Evolutionary conservation across 2,329 filamentous ascomycete genomes (phyloP).

Genomic region (Alternaria gaisen): DNA sequence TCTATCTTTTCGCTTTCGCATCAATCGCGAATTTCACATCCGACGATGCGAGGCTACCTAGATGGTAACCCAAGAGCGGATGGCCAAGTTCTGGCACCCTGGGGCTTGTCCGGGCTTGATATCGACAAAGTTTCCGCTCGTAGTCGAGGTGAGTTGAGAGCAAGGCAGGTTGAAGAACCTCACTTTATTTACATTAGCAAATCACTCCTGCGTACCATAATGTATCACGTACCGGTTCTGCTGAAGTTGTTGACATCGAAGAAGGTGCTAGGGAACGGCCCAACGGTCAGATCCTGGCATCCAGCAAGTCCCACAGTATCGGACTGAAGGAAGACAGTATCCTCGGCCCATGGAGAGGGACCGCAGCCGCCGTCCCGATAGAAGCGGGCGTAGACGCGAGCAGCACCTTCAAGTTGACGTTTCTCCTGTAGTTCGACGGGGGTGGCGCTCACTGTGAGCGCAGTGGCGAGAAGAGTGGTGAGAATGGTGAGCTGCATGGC

Average conservation of each 20-base stretch:
- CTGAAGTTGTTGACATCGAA: constrained; percentile 19
- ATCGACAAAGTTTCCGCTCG: constrained; percentile 16
- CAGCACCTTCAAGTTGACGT: constrained; percentile 10
- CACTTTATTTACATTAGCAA: background rate
- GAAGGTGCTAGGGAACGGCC: constrained; percentile 12
- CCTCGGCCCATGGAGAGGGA: constrained; percentile 12
- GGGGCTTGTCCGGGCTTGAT: constrained; percentile 8
- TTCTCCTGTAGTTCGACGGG: constrained; percentile 8
- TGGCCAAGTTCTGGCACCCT: constrained; percentile 13
- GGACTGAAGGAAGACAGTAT: constrained; percentile 19
- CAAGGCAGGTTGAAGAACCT: constrained; percentile 17
- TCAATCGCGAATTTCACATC: too few relatives aligned
- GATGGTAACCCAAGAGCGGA: constrained; percentile 15
- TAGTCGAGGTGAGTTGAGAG: constrained; percentile 4
- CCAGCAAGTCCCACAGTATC: constrained; percentile 4
- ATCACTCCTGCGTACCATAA: background rate
- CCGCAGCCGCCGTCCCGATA: constrained; percentile 15
- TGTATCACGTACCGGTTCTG: constrained; percentile 3
- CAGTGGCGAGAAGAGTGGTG: constrained; percentile 12
- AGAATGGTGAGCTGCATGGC: constrained; percentile 14
- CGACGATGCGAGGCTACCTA: background rate
- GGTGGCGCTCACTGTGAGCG: constrained; percentile 8
- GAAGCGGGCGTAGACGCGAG: constrained; percentile 21
- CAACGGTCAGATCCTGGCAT: constrained; percentile 17
- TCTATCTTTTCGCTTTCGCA: background rate